phyloP scores from a whole-genome alignment of 495 filamentous ascomycete genomes.

The Xylaria nigripes region DNA sequence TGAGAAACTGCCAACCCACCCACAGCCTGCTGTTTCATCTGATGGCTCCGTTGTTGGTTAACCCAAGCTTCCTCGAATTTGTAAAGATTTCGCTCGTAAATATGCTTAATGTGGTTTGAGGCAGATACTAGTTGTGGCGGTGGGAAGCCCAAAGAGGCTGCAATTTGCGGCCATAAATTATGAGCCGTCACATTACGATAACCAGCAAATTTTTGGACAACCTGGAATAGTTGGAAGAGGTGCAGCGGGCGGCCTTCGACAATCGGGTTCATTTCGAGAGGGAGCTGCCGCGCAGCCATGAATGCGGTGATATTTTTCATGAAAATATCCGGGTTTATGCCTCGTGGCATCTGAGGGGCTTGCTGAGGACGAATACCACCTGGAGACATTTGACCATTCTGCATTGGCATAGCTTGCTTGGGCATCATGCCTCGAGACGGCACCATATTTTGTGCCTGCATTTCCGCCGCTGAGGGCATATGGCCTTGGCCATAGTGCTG shows the following conservation, averaged over 20 bases:
- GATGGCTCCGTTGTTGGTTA: conserved; percentile 50
- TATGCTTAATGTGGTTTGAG: conserved; percentile 56
- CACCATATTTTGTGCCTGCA: conserved; percentile 35
- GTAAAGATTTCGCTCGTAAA: conserved; percentile 65
- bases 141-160: conserved; percentile 57
- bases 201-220: conserved; percentile 64
- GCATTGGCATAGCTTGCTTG: conserved; percentile 37
- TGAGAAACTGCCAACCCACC: conserved; percentile 35
- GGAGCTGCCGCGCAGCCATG: conserved; percentile 60
- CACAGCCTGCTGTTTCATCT: conserved; percentile 47
- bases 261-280: conserved; percentile 59
- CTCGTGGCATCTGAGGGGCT: conserved; percentile 21
- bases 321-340: conserved; percentile 56
- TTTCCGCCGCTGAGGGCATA: conserved; percentile 41
- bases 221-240: conserved; percentile 64
- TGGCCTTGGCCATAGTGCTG: conserved; percentile 58
- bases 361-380: conserved; percentile 35
- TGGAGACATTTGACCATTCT: conserved; percentile 41
- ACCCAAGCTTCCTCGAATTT: conserved; percentile 69
- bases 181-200: conserved; percentile 61
- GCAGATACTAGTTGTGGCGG: conserved; percentile 57
- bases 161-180: conserved; percentile 65
- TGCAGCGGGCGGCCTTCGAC: conserved; percentile 64
- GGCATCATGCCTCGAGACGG: conserved; percentile 42
- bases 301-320: conserved; percentile 63